Conservation (phyloP, 345 rosid genomes). For the Brassica incana region DNA sequence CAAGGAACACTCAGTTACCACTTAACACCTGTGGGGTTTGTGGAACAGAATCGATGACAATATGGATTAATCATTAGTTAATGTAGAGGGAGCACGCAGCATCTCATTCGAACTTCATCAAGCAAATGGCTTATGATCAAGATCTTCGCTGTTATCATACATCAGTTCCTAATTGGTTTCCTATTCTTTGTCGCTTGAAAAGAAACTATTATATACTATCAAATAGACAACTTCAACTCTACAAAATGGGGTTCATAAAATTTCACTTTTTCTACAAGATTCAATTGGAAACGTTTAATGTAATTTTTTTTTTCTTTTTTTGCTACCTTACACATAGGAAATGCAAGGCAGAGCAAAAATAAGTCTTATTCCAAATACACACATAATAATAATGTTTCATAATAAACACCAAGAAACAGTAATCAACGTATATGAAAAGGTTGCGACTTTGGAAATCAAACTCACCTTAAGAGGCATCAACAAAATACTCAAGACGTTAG, state of each 20-base stretch:
- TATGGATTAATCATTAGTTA: slow-evolving; percentile 82
- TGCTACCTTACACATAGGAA: background rate
- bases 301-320: background rate
- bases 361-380: slow-evolving; percentile 28
- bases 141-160: slow-evolving; percentile 62
- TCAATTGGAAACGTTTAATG: background rate
- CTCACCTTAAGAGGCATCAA: slow-evolving; percentile 7
- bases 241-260: background rate
- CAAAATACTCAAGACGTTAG: slow-evolving; percentile 21
- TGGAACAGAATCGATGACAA: slow-evolving; percentile 83
- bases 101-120: slow-evolving; percentile 60
- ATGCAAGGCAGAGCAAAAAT: slow-evolving; percentile 17
- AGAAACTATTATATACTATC: too few species aligned
- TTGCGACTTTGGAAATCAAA: background rate
- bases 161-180: too few species aligned
- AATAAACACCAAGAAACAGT: slow-evolving; percentile 17
- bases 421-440: slow-evolving; percentile 31
- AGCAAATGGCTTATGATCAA: slow-evolving; percentile 62
- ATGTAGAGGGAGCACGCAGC: slow-evolving; percentile 83
- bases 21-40: slow-evolving; percentile 9
- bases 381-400: slow-evolving; percentile 12
- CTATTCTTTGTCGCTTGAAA: too few species aligned
- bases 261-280: background rate
- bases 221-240: background rate
- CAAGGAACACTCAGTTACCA: background rate